Percentiles rank a stretch among this genome's conserved stretches.
phyloP scores from a whole-genome alignment of 1,139 yeast genomes.

The Suhomyces atakaporum region DNA sequence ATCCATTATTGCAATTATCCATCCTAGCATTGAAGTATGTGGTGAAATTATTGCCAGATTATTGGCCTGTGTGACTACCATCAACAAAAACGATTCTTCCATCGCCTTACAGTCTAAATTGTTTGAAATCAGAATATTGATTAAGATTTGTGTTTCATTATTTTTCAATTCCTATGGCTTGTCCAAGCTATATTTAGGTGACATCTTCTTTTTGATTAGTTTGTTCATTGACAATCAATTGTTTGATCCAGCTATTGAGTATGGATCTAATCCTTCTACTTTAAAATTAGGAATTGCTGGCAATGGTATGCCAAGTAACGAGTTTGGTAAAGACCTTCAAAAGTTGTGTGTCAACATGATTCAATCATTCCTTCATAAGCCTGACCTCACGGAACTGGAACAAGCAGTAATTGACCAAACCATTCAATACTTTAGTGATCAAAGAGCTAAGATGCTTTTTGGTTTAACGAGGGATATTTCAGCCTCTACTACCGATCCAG shows the following conservation, averaged over 20 bases:
- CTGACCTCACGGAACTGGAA: conserved; percentile 48
- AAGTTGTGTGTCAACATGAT: conserved; percentile 67
- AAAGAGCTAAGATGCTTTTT: conserved; percentile 72
- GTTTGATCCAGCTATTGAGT: conserved; percentile 34
- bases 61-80: conserved; percentile 52
- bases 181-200: conserved; percentile 71
- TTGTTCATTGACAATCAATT: conserved; percentile 75
- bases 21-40: conserved; percentile 76
- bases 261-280: background rate
- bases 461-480: conserved; percentile 71
- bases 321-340: conserved; percentile 64
- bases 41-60: conserved; percentile 63
- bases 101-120: conserved; percentile 65
- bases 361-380: conserved; percentile 69
- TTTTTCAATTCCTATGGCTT: conserved; percentile 72
- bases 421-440: conserved; percentile 64
- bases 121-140: conserved; percentile 72
- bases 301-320: conserved; percentile 3
- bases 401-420: conserved; percentile 50
- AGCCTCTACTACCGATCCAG: conserved; percentile 26
- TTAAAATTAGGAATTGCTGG: background rate
- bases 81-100: conserved; percentile 48
- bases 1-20: conserved; percentile 59
- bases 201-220: conserved; percentile 68
- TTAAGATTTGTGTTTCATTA: conserved; percentile 64